phyloP scores from a whole-genome alignment of 257 asterid species.

The Petunia axillaris region DNA sequence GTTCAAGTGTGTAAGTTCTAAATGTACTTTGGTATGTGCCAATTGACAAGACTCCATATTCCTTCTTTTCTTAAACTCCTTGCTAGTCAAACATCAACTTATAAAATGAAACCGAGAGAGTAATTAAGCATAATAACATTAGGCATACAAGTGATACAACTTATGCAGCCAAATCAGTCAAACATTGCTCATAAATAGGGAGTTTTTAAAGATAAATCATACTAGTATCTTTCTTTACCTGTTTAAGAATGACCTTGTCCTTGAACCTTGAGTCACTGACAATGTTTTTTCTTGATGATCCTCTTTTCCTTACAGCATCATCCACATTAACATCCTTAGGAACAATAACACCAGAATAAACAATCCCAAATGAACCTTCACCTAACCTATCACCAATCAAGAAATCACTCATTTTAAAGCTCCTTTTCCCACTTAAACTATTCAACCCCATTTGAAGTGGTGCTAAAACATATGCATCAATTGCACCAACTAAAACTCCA shows the following conservation, averaged over 20 bases:
- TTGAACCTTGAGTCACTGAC: constrained; percentile 53
- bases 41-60: not conserved
- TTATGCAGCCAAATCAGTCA: not conserved
- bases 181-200: not conserved
- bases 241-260: constrained; percentile 88
- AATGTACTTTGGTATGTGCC: not conserved
- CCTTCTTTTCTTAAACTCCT: not conserved
- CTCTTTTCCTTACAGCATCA: constrained; percentile 45
- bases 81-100: not conserved
- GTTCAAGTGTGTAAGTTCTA: not conserved
- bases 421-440: constrained; percentile 74
- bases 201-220: not conserved
- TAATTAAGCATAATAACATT: too few relatives aligned
- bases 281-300: constrained; percentile 42
- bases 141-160: not conserved
- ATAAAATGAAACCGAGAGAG: not conserved
- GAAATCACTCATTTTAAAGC: constrained; percentile 69
- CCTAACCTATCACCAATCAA: constrained; percentile 78
- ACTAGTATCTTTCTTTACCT: constrained; percentile 44
- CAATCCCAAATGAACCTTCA: constrained; percentile 93
- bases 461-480: constrained; percentile 81
- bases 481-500: constrained; percentile 85
- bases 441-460: constrained; percentile 78
- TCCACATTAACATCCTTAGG: constrained; percentile 69
- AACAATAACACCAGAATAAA: constrained; percentile 78